Evolutionary conservation across 306 rosid genomes (phyloP).

Genomic region (Medicago lupulina): DNA sequence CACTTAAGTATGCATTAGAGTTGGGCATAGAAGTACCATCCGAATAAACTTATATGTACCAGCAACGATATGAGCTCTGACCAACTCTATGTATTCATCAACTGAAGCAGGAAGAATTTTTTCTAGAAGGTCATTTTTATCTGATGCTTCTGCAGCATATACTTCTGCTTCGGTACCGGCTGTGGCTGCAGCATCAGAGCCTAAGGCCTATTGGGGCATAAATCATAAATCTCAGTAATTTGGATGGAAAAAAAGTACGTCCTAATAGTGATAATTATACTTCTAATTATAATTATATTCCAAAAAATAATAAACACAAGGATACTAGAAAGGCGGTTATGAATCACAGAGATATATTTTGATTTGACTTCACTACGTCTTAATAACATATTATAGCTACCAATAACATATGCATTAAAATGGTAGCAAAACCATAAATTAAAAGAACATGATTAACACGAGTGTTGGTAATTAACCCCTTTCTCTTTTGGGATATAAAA

Average conservation of each 20-base stretch:
- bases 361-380: conserved; percentile 8
- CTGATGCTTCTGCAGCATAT: conserved; percentile 95
- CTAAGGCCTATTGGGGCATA: conserved; percentile 69
- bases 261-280: background rate
- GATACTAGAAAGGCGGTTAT: background rate
- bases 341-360: background rate
- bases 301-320: background rate
- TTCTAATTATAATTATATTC: conserved; percentile 1
- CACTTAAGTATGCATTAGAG: conserved; percentile 27
- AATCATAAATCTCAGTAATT: conserved; percentile 25
- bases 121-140: conserved; percentile 87
- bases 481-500: conserved; percentile 25
- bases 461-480: background rate
- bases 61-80: conserved; percentile 79
- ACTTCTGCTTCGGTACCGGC: conserved; percentile 94
- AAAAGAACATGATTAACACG: background rate
- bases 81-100: conserved; percentile 76
- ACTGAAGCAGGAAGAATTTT: conserved; percentile 79
- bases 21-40: conserved; percentile 26
- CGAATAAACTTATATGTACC: conserved; percentile 55
- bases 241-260: conserved; percentile 2
- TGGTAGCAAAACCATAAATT: conserved; percentile 16
- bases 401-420: conserved; percentile 12
- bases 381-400: conserved; percentile 5
- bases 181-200: conserved; percentile 94